A percentile compares a stretch with the other conserved stretches of the same genome.
phyloP scores from a whole-genome alignment of 495 filamentous ascomycete species.

The Lasiosphaeria ovina region DNA sequence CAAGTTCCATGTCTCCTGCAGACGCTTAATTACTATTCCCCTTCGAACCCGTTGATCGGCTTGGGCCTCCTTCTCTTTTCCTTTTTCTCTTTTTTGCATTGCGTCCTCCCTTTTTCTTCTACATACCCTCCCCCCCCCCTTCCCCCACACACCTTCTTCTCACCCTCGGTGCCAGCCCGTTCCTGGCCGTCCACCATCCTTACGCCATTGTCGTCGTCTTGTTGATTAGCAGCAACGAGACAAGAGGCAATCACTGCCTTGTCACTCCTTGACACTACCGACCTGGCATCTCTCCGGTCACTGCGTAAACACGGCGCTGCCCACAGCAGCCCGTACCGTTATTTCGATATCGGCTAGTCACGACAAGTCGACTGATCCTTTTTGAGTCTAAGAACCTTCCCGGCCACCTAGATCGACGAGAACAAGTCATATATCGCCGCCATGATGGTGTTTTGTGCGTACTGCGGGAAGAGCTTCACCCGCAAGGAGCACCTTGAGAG shows the following conservation, averaged over 20 bases:
- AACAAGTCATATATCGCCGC: slow-evolving; percentile 3
- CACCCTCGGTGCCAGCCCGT: neutral
- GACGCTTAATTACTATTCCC: slow-evolving; percentile 21
- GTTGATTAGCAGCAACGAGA: slow-evolving; percentile 2
- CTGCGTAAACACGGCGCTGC: slow-evolving; percentile 13
- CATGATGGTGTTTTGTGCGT: slow-evolving; percentile 56
- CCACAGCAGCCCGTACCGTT: slow-evolving; percentile 5
- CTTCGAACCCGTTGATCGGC: slow-evolving; percentile 23
- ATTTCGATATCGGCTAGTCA: slow-evolving; percentile 1
- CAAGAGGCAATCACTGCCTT: neutral
- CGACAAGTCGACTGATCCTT: slow-evolving; percentile 1
- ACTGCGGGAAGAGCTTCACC: slow-evolving; percentile 63
- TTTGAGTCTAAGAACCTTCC: slow-evolving; percentile 2
- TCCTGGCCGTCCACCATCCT: slow-evolving; percentile 7
- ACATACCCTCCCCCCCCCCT: slow-evolving; percentile 10
- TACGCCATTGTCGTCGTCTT: neutral
- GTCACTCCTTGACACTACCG: neutral
- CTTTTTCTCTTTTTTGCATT: slow-evolving; percentile 14
- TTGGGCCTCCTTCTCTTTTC: slow-evolving; percentile 12
- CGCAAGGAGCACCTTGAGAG: slow-evolving; percentile 66
- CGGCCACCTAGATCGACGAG: neutral
- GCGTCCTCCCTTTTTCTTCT: slow-evolving; percentile 18
- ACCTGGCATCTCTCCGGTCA: slow-evolving; percentile 2
- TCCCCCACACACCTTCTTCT: neutral
- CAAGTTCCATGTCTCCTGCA: slow-evolving; percentile 23